Evolutionary conservation across 345 rosid genomes (phyloP), one percentile per base, ranked within the genome.

Genomic region (Euclidium syriacum): DNA sequence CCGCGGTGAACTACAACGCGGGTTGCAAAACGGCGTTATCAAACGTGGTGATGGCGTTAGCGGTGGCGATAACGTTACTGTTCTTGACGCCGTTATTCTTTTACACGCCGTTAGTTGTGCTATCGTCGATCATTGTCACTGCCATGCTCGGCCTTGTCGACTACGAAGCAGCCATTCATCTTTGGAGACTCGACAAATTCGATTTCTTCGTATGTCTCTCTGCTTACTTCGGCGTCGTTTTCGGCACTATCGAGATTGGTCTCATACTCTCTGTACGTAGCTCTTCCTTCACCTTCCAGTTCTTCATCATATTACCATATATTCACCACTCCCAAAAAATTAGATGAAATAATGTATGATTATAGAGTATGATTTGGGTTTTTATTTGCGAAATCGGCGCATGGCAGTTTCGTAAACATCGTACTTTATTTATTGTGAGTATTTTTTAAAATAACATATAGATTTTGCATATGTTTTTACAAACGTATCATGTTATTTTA

Each of bases 131-230:
- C 33, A 91, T 88, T 25, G 82, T 91, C 12, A 60, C 90, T 0
- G 98, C 98, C 1, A 88, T 91, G 95, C 85, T 91, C 0, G 95
- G 98, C 30, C 96, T 91, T 11, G 67, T 91, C 4, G 95, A 88
- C 64, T 86, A 88, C 19, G 87, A 83, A 41, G 90, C 88, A 0
- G 92, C 83, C 16, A 68, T 88, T 59, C 87, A 83, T 70, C 80
- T 91, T 1, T 91, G 85, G 83, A 43, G 49, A 14, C 83, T 91
- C 19, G 96, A 91, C 65, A 91, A 88, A 74, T 88, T 91, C 32
- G 98, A 91, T 53, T 88, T 91, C 65, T 3, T 78, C 1, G 92
- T 88, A 0, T 91, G 95, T 75, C 79, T 85, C 6, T 67, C 84
- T 8, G 92, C 98, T 23, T 91, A 73, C 62, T 8, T 66, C 0